Evolutionary conservation across 768 basidiomycete species (phyloP).

Genomic region (Strobilomyces dryophilus): DNA sequence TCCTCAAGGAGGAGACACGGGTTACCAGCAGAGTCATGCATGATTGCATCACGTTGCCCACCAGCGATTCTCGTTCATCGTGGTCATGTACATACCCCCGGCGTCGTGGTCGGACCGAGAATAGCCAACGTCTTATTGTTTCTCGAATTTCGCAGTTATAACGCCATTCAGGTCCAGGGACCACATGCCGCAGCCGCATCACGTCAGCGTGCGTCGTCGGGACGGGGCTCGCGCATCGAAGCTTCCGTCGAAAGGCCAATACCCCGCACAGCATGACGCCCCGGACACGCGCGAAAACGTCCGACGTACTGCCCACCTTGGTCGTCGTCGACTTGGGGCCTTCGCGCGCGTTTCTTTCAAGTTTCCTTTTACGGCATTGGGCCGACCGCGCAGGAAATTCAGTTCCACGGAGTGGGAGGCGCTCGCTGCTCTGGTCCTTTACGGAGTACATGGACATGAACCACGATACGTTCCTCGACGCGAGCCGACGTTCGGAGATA

Average conservation of each 20-base stretch:
- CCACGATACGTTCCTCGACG: not conserved
- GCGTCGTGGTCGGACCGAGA: not conserved
- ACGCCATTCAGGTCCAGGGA: not conserved
- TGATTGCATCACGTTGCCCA: too few species aligned
- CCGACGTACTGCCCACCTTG: too few species aligned
- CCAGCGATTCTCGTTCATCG: not conserved
- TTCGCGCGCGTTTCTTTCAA: not conserved
- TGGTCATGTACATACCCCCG: not conserved
- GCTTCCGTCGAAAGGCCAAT: not conserved
- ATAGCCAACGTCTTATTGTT: constrained; percentile 10
- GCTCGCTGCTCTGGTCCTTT: not conserved
- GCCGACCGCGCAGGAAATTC: not conserved
- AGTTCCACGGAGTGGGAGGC: not conserved
- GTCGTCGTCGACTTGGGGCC: too few species aligned
- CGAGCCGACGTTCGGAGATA: not conserved
- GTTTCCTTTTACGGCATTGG: constrained; percentile 8
- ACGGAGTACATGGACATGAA: not conserved
- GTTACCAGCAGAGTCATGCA: too few species aligned
- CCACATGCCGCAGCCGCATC: not conserved
- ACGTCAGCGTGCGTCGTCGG: not conserved
- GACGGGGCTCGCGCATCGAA: not conserved
- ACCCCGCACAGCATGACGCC: not conserved
- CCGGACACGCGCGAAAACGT: not conserved
- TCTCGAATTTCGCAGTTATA: not conserved
- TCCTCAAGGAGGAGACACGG: not conserved